These are phyloP conservation scores for Aschersonia sp. DNA, from an alignment of 2,329 filamentous ascomycete species.

Conservation along the genomic window DNA sequence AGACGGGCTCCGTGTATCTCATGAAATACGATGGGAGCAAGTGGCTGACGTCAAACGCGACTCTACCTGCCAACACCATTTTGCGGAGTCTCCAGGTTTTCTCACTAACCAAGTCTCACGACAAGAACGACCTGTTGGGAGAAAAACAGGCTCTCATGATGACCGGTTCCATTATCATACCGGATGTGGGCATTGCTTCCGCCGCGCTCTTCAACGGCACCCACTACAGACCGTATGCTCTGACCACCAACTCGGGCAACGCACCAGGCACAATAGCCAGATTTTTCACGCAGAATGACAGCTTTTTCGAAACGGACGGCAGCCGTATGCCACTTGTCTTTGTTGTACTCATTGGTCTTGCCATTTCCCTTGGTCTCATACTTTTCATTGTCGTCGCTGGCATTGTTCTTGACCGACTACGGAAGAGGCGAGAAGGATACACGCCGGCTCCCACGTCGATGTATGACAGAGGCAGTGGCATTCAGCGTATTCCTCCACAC, in stretches of 20 bases:
- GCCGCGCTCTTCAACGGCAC: slow-evolving; percentile 82
- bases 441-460: slow-evolving; percentile 57
- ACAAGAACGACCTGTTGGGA: slow-evolving; percentile 45
- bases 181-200: slow-evolving; percentile 65
- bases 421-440: slow-evolving; percentile 69
- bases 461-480: slow-evolving; percentile 43
- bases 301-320: slow-evolving; percentile 51
- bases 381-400: slow-evolving; percentile 65
- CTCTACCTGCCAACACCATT: slow-evolving; percentile 48
- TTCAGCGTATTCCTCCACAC: slow-evolving; percentile 44
- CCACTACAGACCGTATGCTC: slow-evolving; percentile 59
- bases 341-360: slow-evolving; percentile 67
- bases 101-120: slow-evolving; percentile 53
- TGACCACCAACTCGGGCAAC: slow-evolving; percentile 55
- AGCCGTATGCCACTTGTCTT: slow-evolving; percentile 56
- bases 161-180: slow-evolving; percentile 67
- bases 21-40: slow-evolving; percentile 65
- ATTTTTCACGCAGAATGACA: slow-evolving; percentile 70
- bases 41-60: slow-evolving; percentile 51
- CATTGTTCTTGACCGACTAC: slow-evolving; percentile 58
- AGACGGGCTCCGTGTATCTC: slow-evolving; percentile 57
- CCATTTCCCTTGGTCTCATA: slow-evolving; percentile 62
- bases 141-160: slow-evolving; percentile 61
- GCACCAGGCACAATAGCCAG: slow-evolving; percentile 60
- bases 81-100: slow-evolving; percentile 77